Percentiles rank a stretch among this genome's conserved stretches.
Evolutionary conservation across 371 early-diverging fungal genomes (phyloP).

Genomic region (Syncephalastrum monosporum): DNA sequence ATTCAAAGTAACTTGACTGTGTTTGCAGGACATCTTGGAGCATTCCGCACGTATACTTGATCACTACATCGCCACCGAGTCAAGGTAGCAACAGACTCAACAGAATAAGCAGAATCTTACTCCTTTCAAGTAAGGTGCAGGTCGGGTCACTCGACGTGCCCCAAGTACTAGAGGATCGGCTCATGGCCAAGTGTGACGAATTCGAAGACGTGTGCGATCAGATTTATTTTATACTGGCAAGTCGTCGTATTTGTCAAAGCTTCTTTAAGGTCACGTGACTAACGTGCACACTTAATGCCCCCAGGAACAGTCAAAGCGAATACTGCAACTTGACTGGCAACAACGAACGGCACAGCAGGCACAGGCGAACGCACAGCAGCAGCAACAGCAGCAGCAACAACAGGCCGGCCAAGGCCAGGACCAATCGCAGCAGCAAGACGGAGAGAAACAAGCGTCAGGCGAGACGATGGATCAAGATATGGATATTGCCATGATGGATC

Average conservation of each 20-base stretch:
- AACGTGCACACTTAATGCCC: not conserved
- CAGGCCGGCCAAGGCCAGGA: not conserved
- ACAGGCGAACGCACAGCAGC: constrained; percentile 22
- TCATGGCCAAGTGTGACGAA: constrained; percentile 42
- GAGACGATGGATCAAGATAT: constrained; percentile 12
- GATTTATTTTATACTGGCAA: constrained; percentile 40
- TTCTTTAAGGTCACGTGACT: not conserved
- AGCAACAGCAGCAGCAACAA: constrained; percentile 22
- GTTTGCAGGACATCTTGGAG: constrained; percentile 41
- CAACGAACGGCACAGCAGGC: constrained; percentile 25
- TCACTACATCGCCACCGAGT: constrained; percentile 29
- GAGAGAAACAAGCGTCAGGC: constrained; percentile 1
- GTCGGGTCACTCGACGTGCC: constrained; percentile 20
- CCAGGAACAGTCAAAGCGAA: constrained; percentile 46
- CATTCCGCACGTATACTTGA: constrained; percentile 43
- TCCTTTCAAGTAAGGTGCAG: constrained; percentile 20
- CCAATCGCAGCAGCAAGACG: constrained; percentile 5
- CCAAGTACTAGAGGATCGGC: constrained; percentile 20
- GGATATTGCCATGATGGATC: constrained; percentile 13
- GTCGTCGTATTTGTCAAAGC: not conserved
- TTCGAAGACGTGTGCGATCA: constrained; percentile 52
- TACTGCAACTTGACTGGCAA: constrained; percentile 37
- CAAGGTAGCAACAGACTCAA: constrained; percentile 21
- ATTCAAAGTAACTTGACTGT: no score
- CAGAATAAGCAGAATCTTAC: not conserved